These are phyloP conservation scores for Tricholoma bakamatsutake DNA, from an alignment of 768 basidiomycete genomes.

Conservation along the genomic window DNA sequence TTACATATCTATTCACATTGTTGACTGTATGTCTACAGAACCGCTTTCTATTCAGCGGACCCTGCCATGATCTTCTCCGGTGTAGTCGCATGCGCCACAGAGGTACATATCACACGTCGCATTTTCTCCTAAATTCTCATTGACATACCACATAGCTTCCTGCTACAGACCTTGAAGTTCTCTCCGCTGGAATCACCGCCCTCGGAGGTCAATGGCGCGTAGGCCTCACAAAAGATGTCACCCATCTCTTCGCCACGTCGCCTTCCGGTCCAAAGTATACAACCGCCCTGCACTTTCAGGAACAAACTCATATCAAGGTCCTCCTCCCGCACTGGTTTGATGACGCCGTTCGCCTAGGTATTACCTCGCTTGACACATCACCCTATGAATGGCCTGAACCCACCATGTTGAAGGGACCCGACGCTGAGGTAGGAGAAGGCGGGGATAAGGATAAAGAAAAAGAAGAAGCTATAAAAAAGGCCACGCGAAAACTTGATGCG, in stretches of 20 bases:
- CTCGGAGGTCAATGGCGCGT: constrained; percentile 80
- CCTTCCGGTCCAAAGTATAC: constrained; percentile 46
- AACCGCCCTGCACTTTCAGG: constrained; percentile 51
- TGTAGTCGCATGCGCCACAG: constrained; percentile 64
- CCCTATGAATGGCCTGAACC: constrained; percentile 77
- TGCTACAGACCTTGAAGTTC: constrained; percentile 59
- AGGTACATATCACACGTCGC: constrained; percentile 34
- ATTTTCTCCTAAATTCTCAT: not conserved
- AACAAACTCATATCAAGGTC: constrained; percentile 54
- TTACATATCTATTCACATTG: not conserved
- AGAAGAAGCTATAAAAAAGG: constrained; percentile 18
- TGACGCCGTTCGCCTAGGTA: constrained; percentile 59
- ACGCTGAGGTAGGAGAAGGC: constrained; percentile 5
- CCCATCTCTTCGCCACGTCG: constrained; percentile 72
- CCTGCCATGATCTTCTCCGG: constrained; percentile 80
- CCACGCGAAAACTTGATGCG: constrained; percentile 21
- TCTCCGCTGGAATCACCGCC: constrained; percentile 64
- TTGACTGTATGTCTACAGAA: constrained; percentile 22
- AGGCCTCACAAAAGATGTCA: constrained; percentile 77
- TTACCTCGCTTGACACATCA: constrained; percentile 40
- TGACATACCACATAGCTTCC: constrained; percentile 39
- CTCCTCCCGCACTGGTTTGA: constrained; percentile 94
- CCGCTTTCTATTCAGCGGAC: constrained; percentile 69
- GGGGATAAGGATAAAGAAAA: constrained; percentile 18
- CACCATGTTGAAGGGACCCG: constrained; percentile 31